phyloP scores from a whole-genome alignment of 106 monocot species.

The Platanthera zijinensis region DNA sequence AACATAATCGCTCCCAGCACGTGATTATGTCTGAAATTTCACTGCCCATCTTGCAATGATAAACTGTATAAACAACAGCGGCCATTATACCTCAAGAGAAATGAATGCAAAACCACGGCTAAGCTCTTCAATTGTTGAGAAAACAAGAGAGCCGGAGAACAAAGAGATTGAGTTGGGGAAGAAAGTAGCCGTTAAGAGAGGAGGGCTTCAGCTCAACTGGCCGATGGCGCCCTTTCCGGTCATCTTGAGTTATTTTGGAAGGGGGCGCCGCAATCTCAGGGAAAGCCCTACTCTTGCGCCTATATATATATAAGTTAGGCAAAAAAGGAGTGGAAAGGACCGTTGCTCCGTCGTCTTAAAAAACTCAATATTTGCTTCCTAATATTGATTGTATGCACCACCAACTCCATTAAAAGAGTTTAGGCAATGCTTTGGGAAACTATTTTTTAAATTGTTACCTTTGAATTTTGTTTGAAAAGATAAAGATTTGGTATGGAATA shows the following conservation, averaged over 20 bases:
- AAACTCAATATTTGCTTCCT: slow-evolving; percentile 1
- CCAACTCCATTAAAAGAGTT: too few species aligned
- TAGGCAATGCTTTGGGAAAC: too few species aligned
- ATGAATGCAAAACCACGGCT: neutral
- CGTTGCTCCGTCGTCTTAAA: neutral
- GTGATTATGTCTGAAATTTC: neutral
- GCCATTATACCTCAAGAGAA: neutral
- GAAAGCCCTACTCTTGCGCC: neutral
- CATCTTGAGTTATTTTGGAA: neutral
- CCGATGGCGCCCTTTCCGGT: neutral
- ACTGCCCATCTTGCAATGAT: neutral
- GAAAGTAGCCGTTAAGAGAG: neutral
- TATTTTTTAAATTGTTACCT: too few species aligned
- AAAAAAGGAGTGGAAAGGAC: neutral
- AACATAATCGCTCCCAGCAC: neutral
- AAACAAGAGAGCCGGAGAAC: neutral
- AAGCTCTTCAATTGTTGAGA: neutral
- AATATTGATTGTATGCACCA: neutral
- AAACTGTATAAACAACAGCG: neutral
- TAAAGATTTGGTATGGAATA: too few species aligned
- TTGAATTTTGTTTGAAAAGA: too few species aligned
- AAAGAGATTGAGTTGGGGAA: neutral
- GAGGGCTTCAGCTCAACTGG: neutral
- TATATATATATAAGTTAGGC: neutral
- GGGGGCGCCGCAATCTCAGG: neutral